Evolutionary conservation across 192 early-diverging fungal species (phyloP).

Genomic region (Coemansia sp.): DNA sequence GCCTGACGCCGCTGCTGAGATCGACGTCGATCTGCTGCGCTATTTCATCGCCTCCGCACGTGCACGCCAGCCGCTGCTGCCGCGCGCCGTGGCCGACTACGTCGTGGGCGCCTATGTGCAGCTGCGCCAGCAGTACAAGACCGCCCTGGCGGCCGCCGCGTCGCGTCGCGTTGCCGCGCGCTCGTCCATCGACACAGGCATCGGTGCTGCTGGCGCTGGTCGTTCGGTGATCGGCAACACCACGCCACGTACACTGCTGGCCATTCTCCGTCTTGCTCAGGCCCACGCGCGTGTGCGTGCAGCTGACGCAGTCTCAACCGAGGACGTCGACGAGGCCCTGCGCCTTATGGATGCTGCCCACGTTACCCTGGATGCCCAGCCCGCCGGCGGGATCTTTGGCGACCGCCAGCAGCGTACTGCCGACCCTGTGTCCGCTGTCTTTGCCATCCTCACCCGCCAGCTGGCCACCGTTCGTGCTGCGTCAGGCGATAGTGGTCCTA

Average conservation of each 20-base stretch:
- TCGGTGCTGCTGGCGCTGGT: constrained; percentile 7
- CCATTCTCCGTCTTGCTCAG: constrained; percentile 79
- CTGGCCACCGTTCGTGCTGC: constrained; percentile 63
- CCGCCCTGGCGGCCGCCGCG: constrained; percentile 11
- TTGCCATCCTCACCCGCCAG: constrained; percentile 70
- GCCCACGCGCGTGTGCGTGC: constrained; percentile 80
- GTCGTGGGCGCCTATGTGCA: constrained; percentile 85
- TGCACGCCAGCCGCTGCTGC: constrained; percentile 69
- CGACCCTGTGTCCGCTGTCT: constrained; percentile 68
- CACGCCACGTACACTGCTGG: constrained; percentile 78
- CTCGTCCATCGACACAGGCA: constrained; percentile 27
- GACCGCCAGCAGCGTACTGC: constrained; percentile 41
- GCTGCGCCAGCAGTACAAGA: constrained; percentile 65
- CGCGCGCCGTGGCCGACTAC: constrained; percentile 76
- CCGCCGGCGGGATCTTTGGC: constrained; percentile 26
- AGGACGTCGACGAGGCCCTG: constrained; percentile 87
- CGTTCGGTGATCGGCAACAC: constrained; percentile 41
- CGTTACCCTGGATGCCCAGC: constrained; percentile 67
- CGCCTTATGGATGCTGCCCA: constrained; percentile 91
- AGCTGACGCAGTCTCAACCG: constrained; percentile 61
- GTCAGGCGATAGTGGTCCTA: constrained; percentile 23
- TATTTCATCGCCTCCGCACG: constrained; percentile 88
- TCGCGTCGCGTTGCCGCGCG: constrained; percentile 15
- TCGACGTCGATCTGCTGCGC: constrained; percentile 78
- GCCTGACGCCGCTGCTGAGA: constrained; percentile 46